Conservation (phyloP, 768 basidiomycete species). For the Leccinum boreale region DNA sequence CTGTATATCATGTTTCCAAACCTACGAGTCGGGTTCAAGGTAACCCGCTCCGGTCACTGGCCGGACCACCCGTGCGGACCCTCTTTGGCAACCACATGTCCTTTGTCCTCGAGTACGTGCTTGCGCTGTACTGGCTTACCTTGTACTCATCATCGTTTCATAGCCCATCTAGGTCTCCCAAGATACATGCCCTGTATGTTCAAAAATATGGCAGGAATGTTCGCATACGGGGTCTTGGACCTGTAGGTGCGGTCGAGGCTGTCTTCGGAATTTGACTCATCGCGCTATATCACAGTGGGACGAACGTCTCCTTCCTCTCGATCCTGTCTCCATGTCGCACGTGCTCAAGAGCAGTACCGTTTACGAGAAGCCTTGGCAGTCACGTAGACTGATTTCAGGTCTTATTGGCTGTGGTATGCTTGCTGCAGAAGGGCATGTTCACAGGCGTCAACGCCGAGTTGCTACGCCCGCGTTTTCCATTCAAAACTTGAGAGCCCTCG, state of each 20-base stretch:
- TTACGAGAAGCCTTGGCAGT: conserved; percentile 84
- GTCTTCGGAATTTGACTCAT: conserved; percentile 10
- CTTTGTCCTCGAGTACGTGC: conserved; percentile 55
- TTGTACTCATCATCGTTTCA: background rate
- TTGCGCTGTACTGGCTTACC: background rate
- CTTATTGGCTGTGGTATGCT: conserved; percentile 85
- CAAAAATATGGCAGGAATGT: conserved; percentile 66
- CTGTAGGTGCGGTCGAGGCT: conserved; percentile 45
- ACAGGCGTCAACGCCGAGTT: conserved; percentile 78
- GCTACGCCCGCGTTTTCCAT: conserved; percentile 75
- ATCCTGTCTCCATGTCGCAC: conserved; percentile 71
- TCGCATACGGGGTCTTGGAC: conserved; percentile 62
- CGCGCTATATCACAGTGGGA: conserved; percentile 53
- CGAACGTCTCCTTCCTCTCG: conserved; percentile 74
- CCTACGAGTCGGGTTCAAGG: conserved; percentile 10
- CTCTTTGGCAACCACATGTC: conserved; percentile 55
- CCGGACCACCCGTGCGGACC: conserved; percentile 54
- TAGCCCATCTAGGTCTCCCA: conserved; percentile 54
- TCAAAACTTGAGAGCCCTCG: conserved; percentile 70
- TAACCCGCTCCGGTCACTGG: conserved; percentile 51
- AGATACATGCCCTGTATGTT: conserved; percentile 50
- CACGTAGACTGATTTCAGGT: conserved; percentile 66
- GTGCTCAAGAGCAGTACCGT: conserved; percentile 67
- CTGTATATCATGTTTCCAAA: conserved; percentile 27
- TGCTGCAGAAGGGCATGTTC: conserved; percentile 70